Evolutionary conservation across 306 rosid genomes (phyloP).

Genomic region (Bauhinia variegata): DNA sequence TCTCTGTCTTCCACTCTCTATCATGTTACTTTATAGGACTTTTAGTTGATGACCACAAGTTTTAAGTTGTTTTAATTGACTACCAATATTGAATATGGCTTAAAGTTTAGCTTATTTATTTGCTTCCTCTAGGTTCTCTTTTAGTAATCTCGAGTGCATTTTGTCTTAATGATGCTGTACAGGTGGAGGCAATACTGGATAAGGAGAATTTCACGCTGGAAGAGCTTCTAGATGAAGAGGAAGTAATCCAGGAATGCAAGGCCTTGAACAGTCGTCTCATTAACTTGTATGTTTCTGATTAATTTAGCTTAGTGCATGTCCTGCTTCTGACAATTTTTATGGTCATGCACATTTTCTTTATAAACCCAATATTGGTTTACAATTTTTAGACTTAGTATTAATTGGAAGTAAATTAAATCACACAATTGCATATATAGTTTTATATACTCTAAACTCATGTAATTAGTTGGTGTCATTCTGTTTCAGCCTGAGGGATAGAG

Average conservation of each 20-base stretch:
- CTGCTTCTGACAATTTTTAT: background rate
- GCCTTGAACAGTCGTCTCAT: conserved; percentile 94
- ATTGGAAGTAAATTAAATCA: conserved; percentile 21
- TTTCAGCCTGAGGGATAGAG: conserved; percentile 84
- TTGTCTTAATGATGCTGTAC: conserved; percentile 28
- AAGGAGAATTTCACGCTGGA: conserved; percentile 92
- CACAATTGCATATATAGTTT: conserved; percentile 15
- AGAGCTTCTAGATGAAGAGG: conserved; percentile 98
- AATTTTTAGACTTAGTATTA: background rate
- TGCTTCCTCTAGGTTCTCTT: background rate
- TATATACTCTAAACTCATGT: conserved; percentile 28
- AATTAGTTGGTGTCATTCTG: conserved; percentile 12
- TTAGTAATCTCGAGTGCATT: conserved; percentile 8
- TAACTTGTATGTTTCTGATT: conserved; percentile 66
- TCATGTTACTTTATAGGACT: background rate
- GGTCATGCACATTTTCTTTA: conserved; percentile 14
- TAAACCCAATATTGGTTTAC: conserved; percentile 18
- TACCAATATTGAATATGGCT: conserved; percentile 22
- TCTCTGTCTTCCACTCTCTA: background rate
- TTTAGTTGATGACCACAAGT: conserved; percentile 8
- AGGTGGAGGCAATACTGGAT: conserved; percentile 94
- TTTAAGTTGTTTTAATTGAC: background rate
- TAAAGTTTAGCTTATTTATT: conserved; percentile 20
- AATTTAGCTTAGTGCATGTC: conserved; percentile 8
- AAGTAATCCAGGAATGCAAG: conserved; percentile 99